These are phyloP conservation scores for Pilatotrama ljubarskyi DNA, from an alignment of 768 basidiomycete species.

Conservation along the genomic window DNA sequence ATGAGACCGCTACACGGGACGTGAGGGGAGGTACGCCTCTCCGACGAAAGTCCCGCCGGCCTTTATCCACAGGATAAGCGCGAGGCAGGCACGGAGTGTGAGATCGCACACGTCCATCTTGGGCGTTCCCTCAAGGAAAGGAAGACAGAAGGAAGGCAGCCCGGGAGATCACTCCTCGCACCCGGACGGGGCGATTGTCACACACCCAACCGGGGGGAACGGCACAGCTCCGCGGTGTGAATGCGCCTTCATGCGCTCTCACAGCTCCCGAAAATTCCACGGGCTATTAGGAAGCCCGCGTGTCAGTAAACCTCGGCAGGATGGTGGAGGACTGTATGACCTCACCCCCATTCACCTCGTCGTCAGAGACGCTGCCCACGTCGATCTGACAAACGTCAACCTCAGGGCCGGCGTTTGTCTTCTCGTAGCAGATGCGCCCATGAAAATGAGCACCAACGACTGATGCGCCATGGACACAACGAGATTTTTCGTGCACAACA, in stretches of 20 bases:
- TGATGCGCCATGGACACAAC: not conserved
- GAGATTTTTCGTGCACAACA: not conserved
- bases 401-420: not conserved
- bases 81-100: conserved; percentile 24
- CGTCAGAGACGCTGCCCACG: not conserved
- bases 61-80: conserved; percentile 20
- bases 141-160: conserved; percentile 11
- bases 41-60: conserved; percentile 21
- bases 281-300: conserved; percentile 12
- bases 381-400: conserved; percentile 10
- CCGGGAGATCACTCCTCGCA: conserved; percentile 18
- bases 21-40: conserved; percentile 16
- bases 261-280: conserved; percentile 21
- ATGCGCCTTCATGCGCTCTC: conserved; percentile 6
- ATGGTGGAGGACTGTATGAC: conserved; percentile 4
- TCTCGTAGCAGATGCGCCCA: not conserved
- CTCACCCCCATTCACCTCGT: conserved; percentile 13
- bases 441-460: not conserved
- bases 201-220: conserved; percentile 11
- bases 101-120: conserved; percentile 15
- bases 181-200: conserved; percentile 19
- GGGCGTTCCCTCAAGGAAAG: conserved; percentile 11
- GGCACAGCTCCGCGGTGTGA: conserved; percentile 19
- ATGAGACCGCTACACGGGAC: conserved; percentile 21
- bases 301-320: conserved; percentile 17